A percentile compares a stretch with the other conserved stretches of the same genome.
These are phyloP conservation scores for Suhomyces sp. DNA, from an alignment of 805 yeast species.

Conservation along the genomic window DNA sequence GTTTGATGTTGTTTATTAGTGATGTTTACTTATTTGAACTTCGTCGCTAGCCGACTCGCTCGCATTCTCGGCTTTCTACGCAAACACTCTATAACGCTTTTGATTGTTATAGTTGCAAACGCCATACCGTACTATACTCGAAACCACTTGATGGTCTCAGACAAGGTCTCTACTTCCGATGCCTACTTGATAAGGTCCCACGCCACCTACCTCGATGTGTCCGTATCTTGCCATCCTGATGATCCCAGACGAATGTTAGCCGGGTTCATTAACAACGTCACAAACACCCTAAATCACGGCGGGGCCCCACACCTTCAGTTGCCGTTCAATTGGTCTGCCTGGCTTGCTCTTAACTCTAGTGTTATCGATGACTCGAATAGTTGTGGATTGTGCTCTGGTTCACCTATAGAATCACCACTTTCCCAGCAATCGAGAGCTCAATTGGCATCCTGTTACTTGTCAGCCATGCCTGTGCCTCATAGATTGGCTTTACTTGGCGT, in stretches of 20 bases:
- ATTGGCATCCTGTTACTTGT: slow-evolving; percentile 31
- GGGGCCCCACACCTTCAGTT: slow-evolving; percentile 20
- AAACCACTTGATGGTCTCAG: not conserved
- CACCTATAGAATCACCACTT: not conserved
- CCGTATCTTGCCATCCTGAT: not conserved
- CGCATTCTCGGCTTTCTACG: not conserved
- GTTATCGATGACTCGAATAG: not conserved
- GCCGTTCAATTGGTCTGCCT: slow-evolving; percentile 32
- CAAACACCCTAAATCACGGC: slow-evolving; percentile 3
- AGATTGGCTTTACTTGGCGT: slow-evolving; percentile 30
- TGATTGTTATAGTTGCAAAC: not conserved
- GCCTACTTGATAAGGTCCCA: not conserved
- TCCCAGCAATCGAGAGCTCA: not conserved
- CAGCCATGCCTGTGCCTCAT: slow-evolving; percentile 25
- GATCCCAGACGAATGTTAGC: slow-evolving; percentile 34
- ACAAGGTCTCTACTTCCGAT: not conserved
- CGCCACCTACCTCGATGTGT: not conserved
- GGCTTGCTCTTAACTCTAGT: slow-evolving; percentile 10
- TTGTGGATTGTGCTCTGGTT: not conserved
- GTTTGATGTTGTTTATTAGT: not conserved
- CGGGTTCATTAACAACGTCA: slow-evolving; percentile 16
- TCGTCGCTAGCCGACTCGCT: not conserved
- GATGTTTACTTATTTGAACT: not conserved
- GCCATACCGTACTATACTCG: not conserved
- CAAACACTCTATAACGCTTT: not conserved